Base-by-base conservation (phyloP, 176 grass and related monocot species). In the Musa itinerans region DNA sequence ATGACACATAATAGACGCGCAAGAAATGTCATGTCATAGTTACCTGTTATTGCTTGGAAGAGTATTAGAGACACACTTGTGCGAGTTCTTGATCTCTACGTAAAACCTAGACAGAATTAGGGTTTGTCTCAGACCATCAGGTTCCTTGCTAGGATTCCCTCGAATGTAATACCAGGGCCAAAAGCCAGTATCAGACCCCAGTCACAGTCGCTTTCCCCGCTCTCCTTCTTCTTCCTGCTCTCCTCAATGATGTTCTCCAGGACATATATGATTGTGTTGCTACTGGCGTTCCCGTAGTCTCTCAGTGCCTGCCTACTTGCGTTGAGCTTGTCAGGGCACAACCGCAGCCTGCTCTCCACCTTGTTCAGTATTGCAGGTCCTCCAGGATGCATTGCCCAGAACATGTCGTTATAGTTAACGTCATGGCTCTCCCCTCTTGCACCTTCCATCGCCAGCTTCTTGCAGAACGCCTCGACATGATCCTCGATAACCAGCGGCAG, bases 111-210 rank as follows among this genome's bases (percentile, higher is more conserved):
- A 43, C 34, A 6, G 34, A 6, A 43, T 43, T 43, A 43, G 34
- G 34, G 34, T 43, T 43, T 43, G 34, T 25, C 27, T 53, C 49
- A 65, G 21, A 52, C 43, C 61, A 85, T 73, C 73, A 88, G 76
- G 50, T 96, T 96, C 43, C 85, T 86, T 14, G 93, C 89, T 3
- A 92, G 23, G 73, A 96, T 90, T 52, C 89, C 93, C 78, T 90
- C 93, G 67, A 96, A 96, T 20, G 93, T 96, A 55, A 96, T 84
- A 2, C 93, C 93, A 9, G 93, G 87, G 0, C 87, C 93, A 81
- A 96, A 92, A 54, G 93, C 89, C 34, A 92, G 83, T 52, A 96
- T 92, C 61, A 92, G 77, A 0, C 93, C 93, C 93, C 85, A 90
- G 74, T 90, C 87, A 63, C 83, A 78, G 34, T 79, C 87, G 10